A percentile compares a stretch with the other conserved stretches of the same genome.
These are phyloP conservation scores for Macrophomina phaseolina DNA, from an alignment of 2,329 filamentous ascomycete species.

Conservation along the genomic window DNA sequence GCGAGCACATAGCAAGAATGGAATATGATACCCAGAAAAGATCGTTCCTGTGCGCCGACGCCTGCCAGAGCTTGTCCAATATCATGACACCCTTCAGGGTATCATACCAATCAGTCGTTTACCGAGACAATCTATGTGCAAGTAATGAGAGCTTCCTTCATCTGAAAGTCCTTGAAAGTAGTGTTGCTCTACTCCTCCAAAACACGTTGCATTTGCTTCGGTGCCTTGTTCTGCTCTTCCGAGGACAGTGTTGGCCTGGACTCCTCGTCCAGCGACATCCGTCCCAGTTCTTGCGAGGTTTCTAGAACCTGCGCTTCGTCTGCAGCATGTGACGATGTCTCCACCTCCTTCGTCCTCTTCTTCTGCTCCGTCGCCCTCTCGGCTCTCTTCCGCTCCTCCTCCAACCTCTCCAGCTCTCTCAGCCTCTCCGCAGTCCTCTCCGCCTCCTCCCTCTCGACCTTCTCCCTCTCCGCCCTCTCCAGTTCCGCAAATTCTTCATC, in stretches of 20 bases:
- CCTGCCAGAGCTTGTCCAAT: background rate
- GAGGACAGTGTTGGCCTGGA: background rate
- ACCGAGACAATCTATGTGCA: background rate
- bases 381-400: conserved; percentile 30
- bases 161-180: background rate
- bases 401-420: conserved; percentile 54
- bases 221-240: background rate
- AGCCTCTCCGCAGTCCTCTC: conserved; percentile 43
- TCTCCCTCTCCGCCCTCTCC: conserved; percentile 73
- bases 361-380: conserved; percentile 14
- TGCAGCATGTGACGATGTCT: background rate
- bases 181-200: background rate
- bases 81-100: background rate
- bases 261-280: conserved; percentile 22
- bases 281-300: conserved; percentile 16
- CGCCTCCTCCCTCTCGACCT: conserved; percentile 57
- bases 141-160: too few relatives aligned
- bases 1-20: background rate
- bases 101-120: background rate
- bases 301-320: conserved; percentile 11
- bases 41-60: background rate
- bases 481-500: conserved; percentile 85
- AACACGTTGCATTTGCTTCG: background rate
- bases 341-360: background rate
- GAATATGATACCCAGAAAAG: conserved; percentile 5